Conservation (phyloP, 2,329 filamentous ascomycete species). For the Hypoxylon sp. region DNA sequence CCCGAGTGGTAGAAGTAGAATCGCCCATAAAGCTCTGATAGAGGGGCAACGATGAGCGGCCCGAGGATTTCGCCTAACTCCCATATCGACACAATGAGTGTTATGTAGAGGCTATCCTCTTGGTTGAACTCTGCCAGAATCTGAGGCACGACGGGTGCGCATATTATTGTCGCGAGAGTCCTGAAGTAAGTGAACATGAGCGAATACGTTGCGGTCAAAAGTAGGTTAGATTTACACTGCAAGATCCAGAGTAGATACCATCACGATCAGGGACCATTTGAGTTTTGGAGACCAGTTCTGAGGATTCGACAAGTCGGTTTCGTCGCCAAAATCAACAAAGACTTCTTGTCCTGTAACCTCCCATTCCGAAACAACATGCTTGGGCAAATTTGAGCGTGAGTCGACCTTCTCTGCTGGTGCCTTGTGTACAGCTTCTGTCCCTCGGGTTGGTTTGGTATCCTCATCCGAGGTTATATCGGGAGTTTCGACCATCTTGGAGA, state of each 20-base stretch:
- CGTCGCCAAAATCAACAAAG: constrained; percentile 20
- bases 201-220: not conserved
- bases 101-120: not conserved
- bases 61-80: constrained; percentile 12
- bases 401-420: not conserved
- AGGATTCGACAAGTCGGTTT: constrained; percentile 26
- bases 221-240: constrained; percentile 5
- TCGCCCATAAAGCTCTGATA: constrained; percentile 36
- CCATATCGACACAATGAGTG: not conserved
- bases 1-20: constrained; percentile 25
- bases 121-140: not conserved
- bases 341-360: not conserved
- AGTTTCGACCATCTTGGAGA: not conserved
- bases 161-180: not conserved
- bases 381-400: not conserved
- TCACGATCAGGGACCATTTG: constrained; percentile 25
- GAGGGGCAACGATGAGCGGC: constrained; percentile 26
- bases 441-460: not conserved
- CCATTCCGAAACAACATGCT: not conserved
- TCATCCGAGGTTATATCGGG: not conserved
- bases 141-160: not conserved
- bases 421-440: not conserved
- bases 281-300: constrained; percentile 31
- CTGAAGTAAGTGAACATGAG: not conserved
- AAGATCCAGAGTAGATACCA: constrained; percentile 25